Conservation (phyloP, 768 basidiomycete genomes). For the Trametes sanguinea region DNA sequence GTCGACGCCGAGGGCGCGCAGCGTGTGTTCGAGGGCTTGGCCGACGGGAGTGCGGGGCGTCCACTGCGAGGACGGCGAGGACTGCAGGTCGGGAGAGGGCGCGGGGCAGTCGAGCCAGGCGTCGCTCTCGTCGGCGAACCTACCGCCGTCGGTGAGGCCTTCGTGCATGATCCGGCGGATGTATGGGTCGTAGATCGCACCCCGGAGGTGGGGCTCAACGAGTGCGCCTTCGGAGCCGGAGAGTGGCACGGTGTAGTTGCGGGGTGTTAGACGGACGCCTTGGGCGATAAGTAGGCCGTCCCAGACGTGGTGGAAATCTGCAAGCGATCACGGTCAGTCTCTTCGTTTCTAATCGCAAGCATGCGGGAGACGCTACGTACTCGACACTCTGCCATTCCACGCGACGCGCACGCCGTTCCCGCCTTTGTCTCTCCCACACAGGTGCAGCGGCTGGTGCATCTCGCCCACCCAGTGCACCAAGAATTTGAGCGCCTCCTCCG, state of each 20-base stretch:
- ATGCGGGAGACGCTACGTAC: constrained; percentile 44
- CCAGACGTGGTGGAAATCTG: constrained; percentile 88
- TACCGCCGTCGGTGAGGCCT: constrained; percentile 49
- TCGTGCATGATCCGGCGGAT: constrained; percentile 87
- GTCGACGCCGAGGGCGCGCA: constrained; percentile 7
- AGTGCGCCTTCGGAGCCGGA: constrained; percentile 60
- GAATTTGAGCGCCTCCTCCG: constrained; percentile 87
- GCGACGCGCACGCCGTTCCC: constrained; percentile 79
- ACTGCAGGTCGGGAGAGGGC: neutral
- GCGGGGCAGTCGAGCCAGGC: constrained; percentile 71
- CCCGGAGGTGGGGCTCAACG: constrained; percentile 50
- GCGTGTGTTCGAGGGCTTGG: constrained; percentile 4
- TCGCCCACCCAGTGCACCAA: constrained; percentile 93
- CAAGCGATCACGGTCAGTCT: neutral
- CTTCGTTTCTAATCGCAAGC: neutral
- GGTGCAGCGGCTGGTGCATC: constrained; percentile 91
- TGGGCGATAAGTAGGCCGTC: constrained; percentile 82
- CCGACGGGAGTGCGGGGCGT: no score
- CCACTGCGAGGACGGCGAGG: neutral
- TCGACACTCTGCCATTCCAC: constrained; percentile 72
- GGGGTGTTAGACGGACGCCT: constrained; percentile 67
- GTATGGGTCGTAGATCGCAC: constrained; percentile 84
- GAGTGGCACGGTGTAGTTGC: constrained; percentile 78
- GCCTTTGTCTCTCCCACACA: constrained; percentile 84
- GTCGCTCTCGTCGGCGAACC: constrained; percentile 46